phyloP scores from a whole-genome alignment of 169 alveolate species.

The Eimeria mitis region DNA sequence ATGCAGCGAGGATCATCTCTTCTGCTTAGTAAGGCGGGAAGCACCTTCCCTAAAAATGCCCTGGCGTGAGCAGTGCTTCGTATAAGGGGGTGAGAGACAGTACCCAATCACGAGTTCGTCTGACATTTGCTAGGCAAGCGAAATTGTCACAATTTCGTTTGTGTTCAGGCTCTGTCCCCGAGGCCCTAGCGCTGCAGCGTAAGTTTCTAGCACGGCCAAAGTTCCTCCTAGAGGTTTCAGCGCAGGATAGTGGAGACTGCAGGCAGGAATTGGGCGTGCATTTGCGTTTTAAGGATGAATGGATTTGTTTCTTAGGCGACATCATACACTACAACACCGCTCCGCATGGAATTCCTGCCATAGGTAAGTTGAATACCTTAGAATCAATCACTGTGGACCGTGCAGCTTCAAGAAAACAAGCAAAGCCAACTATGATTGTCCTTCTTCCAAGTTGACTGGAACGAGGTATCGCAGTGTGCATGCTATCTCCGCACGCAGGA shows the following conservation, averaged over 20 bases:
- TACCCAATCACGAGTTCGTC: not conserved
- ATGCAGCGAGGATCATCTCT: slow-evolving; percentile 30
- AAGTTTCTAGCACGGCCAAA: not conserved
- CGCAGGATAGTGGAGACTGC: not conserved
- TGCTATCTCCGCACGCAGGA: not conserved
- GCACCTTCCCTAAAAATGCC: not conserved
- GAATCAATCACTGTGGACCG: not conserved
- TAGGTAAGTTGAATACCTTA: not conserved
- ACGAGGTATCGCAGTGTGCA: not conserved
- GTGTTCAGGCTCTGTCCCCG: slow-evolving; percentile 59
- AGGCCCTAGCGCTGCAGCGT: slow-evolving; percentile 54
- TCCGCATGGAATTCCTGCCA: not conserved
- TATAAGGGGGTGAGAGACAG: not conserved
- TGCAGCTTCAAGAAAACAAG: not conserved
- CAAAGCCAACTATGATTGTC: not conserved
- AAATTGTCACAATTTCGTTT: not conserved
- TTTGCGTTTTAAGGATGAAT: not conserved
- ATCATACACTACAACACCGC: slow-evolving; percentile 30
- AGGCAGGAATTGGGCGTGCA: not conserved
- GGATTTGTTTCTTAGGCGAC: slow-evolving; percentile 36
- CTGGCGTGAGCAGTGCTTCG: not conserved
- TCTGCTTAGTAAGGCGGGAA: slow-evolving; percentile 10
- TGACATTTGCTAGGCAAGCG: not conserved
- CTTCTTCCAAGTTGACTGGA: not conserved
- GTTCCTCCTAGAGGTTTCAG: not conserved